phyloP scores from a whole-genome alignment of 2,329 filamentous ascomycete species.

The Trichophyton rubrum region DNA sequence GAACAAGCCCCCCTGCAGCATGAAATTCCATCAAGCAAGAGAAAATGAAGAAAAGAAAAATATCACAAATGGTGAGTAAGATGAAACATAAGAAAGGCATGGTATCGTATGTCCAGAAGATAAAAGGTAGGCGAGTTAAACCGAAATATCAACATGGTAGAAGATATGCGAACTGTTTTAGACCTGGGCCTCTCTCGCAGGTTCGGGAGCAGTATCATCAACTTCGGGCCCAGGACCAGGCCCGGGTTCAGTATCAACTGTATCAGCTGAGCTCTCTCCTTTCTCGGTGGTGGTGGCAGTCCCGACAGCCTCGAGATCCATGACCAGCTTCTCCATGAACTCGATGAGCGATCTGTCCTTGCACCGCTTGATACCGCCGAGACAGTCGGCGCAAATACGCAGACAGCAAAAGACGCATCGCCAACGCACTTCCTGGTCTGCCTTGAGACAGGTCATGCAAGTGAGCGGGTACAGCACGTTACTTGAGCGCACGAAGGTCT shows the following conservation, averaged over 20 bases:
- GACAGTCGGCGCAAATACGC: slow-evolving; percentile 29
- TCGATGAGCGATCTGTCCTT: slow-evolving; percentile 23
- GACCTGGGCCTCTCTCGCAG: too few relatives aligned
- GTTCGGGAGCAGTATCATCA: too few relatives aligned
- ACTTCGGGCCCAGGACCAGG: neutral
- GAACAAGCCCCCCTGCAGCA: neutral
- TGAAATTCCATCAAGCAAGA: neutral
- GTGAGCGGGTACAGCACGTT: slow-evolving; percentile 31
- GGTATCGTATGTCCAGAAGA: neutral
- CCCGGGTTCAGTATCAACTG: too few relatives aligned
- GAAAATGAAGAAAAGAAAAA: neutral
- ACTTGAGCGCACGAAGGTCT: slow-evolving; percentile 22
- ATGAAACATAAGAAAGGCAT: neutral
- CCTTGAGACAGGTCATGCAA: slow-evolving; percentile 33
- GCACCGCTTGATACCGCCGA: slow-evolving; percentile 23
- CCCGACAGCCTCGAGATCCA: slow-evolving; percentile 6
- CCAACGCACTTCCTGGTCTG: slow-evolving; percentile 27
- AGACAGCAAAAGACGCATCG: slow-evolving; percentile 33
- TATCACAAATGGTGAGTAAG: neutral
- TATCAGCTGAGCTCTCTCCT: neutral
- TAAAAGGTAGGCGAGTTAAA: too few relatives aligned
- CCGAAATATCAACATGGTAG: too few relatives aligned
- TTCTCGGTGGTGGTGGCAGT: neutral
- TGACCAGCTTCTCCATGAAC: slow-evolving; percentile 19
- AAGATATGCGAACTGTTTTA: too few relatives aligned